Conservation (phyloP, 192 early-diverging fungal species). For the Coemansia nantahalensis region DNA sequence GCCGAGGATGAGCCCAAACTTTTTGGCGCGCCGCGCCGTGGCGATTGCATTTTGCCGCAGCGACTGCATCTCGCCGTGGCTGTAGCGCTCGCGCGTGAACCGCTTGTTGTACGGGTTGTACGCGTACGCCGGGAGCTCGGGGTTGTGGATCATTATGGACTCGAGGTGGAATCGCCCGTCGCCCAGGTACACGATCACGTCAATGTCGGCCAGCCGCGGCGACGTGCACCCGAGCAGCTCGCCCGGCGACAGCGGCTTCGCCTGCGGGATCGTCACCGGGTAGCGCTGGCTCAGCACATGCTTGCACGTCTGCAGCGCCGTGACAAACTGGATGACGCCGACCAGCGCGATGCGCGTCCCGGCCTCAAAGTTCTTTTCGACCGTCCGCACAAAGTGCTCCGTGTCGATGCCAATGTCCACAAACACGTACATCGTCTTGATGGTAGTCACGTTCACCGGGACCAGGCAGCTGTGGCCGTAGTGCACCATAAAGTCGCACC, state of each 20-base stretch:
- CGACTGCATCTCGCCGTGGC: constrained; percentile 89
- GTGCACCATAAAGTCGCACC: constrained; percentile 97
- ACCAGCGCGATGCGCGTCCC: constrained; percentile 80
- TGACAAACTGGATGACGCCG: constrained; percentile 92
- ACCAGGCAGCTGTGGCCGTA: constrained; percentile 98
- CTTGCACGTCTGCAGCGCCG: constrained; percentile 71
- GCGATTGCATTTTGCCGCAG: constrained; percentile 83
- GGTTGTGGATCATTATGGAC: constrained; percentile 98
- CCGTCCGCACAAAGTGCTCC: constrained; percentile 87
- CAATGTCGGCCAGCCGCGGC: constrained; percentile 72
- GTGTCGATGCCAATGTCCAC: constrained; percentile 97
- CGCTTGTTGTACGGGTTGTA: constrained; percentile 94
- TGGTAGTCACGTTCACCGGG: constrained; percentile 89
- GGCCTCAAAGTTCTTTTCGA: constrained; percentile 79
- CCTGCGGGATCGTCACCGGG: constrained; percentile 78
- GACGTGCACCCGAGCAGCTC: constrained; percentile 97
- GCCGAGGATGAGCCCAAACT: constrained; percentile 89
- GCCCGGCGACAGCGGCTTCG: constrained; percentile 92
- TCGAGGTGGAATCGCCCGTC: constrained; percentile 99
- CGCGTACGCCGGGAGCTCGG: constrained; percentile 80
- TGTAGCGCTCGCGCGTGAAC: constrained; percentile 91
- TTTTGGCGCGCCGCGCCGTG: constrained; percentile 66
- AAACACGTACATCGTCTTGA: constrained; percentile 98
- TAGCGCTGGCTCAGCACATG: constrained; percentile 57
- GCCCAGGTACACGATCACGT: constrained; percentile 81